A percentile compares a stretch with the other conserved stretches of the same genome.
Evolutionary conservation across 768 basidiomycete species (phyloP).

Genomic region (Calocybe indica): DNA sequence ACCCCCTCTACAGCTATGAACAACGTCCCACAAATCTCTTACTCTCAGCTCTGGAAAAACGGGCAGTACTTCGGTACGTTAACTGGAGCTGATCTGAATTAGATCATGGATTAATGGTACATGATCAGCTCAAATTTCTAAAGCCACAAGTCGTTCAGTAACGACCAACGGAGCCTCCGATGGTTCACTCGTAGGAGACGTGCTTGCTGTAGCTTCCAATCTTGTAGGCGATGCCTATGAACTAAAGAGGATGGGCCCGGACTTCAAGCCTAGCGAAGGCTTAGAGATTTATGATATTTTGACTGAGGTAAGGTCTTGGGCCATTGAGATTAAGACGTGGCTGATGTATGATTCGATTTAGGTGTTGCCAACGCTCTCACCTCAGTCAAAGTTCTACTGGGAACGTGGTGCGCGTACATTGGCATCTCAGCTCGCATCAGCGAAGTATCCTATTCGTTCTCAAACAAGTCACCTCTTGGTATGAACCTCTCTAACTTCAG

Average conservation of each 20-base stretch:
- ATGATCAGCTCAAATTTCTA: constrained; percentile 6
- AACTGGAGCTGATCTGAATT: not conserved
- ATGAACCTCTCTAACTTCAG: not conserved
- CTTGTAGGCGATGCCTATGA: constrained; percentile 8
- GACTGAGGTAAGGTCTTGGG: constrained; percentile 2
- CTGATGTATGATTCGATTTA: not conserved
- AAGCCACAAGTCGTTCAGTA: not conserved
- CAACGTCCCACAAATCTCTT: not conserved
- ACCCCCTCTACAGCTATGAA: no score
- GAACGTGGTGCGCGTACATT: constrained; percentile 6
- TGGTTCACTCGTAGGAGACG: constrained; percentile 4
- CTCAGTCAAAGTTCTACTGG: constrained; percentile 11
- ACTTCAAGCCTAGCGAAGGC: constrained; percentile 1
- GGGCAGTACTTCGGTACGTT: constrained; percentile 10
- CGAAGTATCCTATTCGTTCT: constrained; percentile 11
- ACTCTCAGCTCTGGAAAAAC: constrained; percentile 5
- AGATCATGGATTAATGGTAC: not conserved
- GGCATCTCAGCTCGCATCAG: constrained; percentile 10
- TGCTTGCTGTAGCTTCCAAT: constrained; percentile 7
- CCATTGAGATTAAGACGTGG: no score
- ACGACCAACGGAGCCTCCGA: constrained; percentile 7
- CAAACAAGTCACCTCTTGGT: constrained; percentile 11
- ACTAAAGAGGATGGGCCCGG: constrained; percentile 3
- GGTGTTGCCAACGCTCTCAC: constrained; percentile 9
- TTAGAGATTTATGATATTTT: constrained; percentile 9